Conservation (phyloP, 129 eudicot genomes). For the Centella asiatica region DNA sequence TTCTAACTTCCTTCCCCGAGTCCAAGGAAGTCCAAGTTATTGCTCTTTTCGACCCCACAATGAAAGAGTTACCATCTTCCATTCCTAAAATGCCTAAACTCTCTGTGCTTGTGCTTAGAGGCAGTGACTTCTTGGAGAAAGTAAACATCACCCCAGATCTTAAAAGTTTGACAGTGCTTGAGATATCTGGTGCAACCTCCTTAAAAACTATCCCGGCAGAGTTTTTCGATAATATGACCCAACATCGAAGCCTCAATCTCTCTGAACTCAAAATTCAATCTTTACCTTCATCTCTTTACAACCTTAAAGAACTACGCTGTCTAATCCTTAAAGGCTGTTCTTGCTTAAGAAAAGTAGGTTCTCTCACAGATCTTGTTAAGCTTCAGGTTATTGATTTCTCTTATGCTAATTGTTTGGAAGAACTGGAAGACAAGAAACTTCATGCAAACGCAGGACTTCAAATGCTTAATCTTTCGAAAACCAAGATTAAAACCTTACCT, state of each 20-base stretch:
- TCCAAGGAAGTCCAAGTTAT: slow-evolving; percentile 9
- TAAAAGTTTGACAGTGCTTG: slow-evolving; percentile 2
- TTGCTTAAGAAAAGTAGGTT: slow-evolving; percentile 10
- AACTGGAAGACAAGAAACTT: slow-evolving; percentile 9
- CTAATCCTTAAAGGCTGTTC: slow-evolving; percentile 7
- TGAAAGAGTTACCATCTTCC: slow-evolving; percentile 10
- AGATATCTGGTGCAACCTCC: slow-evolving; percentile 12
- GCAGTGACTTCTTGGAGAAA: slow-evolving; percentile 24
- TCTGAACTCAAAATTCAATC: slow-evolving; percentile 1
- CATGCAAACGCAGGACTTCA: slow-evolving; percentile 13
- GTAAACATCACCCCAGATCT: not conserved
- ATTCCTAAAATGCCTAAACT: slow-evolving; percentile 12
- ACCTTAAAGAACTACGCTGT: slow-evolving; percentile 2
- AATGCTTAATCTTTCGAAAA: slow-evolving; percentile 9
- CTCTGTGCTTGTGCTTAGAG: slow-evolving; percentile 37
- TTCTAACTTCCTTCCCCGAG: not conserved
- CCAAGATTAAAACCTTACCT: slow-evolving; percentile 8
- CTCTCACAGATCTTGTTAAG: slow-evolving; percentile 11
- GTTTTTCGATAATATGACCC: not conserved
- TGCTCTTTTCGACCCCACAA: slow-evolving; percentile 11
- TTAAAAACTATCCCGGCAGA: not conserved
- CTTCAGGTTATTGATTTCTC: slow-evolving; percentile 43
- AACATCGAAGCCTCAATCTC: slow-evolving; percentile 9
- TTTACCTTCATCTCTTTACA: slow-evolving; percentile 2
- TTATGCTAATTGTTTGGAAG: slow-evolving; percentile 17